These are phyloP conservation scores for Geosmithia flava DNA, from an alignment of 2,329 filamentous ascomycete species.

Conservation along the genomic window DNA sequence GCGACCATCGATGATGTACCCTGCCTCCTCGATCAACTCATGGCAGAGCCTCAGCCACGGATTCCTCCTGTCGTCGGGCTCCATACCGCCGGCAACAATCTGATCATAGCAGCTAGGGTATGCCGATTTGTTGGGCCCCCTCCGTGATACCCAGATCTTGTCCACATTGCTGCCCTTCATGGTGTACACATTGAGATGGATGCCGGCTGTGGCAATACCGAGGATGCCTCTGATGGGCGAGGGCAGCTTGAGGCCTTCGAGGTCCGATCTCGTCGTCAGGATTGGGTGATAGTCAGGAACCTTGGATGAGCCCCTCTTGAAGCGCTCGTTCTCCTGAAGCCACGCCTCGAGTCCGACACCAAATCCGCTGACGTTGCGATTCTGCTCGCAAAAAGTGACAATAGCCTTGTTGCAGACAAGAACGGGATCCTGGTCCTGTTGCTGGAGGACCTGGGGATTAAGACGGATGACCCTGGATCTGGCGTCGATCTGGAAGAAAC, in stretches of 20 bases:
- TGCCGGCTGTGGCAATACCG: slow-evolving; percentile 21
- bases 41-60: slow-evolving; percentile 15
- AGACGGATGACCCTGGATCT: not conserved
- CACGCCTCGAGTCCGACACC: slow-evolving; percentile 2
- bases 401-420: slow-evolving; percentile 2
- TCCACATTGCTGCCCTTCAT: slow-evolving; percentile 7
- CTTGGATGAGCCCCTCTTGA: not conserved
- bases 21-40: slow-evolving; percentile 20
- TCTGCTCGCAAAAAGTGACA: slow-evolving; percentile 3
- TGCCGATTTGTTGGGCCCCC: slow-evolving; percentile 12
- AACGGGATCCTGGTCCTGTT: not conserved
- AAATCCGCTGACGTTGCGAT: not conserved
- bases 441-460: not conserved
- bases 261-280: slow-evolving; percentile 8
- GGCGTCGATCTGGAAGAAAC: not conserved
- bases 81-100: slow-evolving; percentile 22
- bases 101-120: slow-evolving; percentile 23
- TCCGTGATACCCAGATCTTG: slow-evolving; percentile 19
- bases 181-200: slow-evolving; percentile 22
- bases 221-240: slow-evolving; percentile 19
- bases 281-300: slow-evolving; percentile 14
- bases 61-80: slow-evolving; percentile 12
- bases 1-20: slow-evolving; percentile 2
- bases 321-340: not conserved
- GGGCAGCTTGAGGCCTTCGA: slow-evolving; percentile 14